phyloP scores from a whole-genome alignment of 148 eudicot species.

The Rhododendron simsii region DNA sequence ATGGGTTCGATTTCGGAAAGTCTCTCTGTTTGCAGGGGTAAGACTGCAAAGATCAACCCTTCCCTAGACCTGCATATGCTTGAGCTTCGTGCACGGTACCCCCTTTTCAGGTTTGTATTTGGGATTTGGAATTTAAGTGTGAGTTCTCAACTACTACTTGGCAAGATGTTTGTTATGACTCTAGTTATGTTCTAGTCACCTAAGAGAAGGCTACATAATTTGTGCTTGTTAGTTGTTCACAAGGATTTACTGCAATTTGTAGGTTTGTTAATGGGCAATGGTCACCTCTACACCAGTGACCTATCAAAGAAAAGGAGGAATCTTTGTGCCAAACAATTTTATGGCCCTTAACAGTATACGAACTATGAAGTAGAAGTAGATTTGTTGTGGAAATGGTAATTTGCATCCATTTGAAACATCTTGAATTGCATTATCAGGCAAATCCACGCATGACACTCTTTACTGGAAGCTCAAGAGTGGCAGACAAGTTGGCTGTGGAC shows the following conservation, averaged over 20 bases:
- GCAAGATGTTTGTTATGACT: neutral
- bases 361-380: neutral
- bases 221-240: neutral
- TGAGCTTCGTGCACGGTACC: neutral
- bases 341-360: neutral
- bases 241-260: neutral
- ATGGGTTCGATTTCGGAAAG: neutral
- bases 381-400: neutral
- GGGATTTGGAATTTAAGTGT: neutral
- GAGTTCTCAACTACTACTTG: neutral
- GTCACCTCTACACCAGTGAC: neutral
- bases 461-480: slow-evolving; percentile 96
- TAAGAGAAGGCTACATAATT: neutral
- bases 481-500: slow-evolving; percentile 85
- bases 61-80: neutral
- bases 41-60: neutral
- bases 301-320: neutral
- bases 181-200: neutral
- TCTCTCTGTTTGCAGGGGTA: neutral
- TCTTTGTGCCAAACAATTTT: neutral
- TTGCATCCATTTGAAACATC: neutral
- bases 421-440: slow-evolving; percentile 41
- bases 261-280: neutral
- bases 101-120: neutral
- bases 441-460: slow-evolving; percentile 97